These are phyloP conservation scores for Colletotrichum lini DNA, from an alignment of 2,329 filamentous ascomycete genomes.

Conservation along the genomic window DNA sequence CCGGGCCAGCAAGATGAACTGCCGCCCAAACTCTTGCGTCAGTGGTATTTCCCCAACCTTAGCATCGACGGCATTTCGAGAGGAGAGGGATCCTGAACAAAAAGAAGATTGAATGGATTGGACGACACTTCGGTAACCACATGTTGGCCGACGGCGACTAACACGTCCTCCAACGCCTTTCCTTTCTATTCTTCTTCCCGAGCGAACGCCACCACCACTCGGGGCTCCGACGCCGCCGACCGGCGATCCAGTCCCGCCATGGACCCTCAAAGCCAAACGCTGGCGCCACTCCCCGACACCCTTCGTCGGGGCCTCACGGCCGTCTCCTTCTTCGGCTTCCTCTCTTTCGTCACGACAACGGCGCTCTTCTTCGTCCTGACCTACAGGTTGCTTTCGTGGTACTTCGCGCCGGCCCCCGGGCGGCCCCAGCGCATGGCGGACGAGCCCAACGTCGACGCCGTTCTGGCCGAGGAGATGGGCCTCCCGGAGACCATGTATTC, in stretches of 20 bases:
- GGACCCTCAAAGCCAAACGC: constrained; percentile 44
- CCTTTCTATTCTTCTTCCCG: too few species aligned
- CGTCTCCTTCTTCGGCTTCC: constrained; percentile 53
- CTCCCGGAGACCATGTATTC: constrained; percentile 46
- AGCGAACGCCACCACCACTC: constrained; percentile 13
- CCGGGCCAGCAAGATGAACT: neutral
- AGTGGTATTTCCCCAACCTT: constrained; percentile 3
- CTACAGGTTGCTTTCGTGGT: constrained; percentile 54
- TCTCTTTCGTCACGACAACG: constrained; percentile 54
- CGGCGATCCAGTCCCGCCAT: constrained; percentile 13
- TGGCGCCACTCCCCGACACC: constrained; percentile 53
- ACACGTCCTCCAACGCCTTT: neutral
- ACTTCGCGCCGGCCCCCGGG: constrained; percentile 44
- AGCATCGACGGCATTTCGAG: neutral
- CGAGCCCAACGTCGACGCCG: constrained; percentile 51
- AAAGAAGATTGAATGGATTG: neutral
- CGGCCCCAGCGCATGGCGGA: constrained; percentile 48
- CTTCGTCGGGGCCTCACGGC: constrained; percentile 54
- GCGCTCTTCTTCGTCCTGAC: constrained; percentile 52
- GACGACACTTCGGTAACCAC: constrained; percentile 15
- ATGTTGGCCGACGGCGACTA: constrained; percentile 7
- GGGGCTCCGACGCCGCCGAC: neutral
- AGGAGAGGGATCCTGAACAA: too few species aligned
- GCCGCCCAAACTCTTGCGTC: neutral
- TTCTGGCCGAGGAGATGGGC: constrained; percentile 41